Evolutionary conservation across 2,329 filamentous ascomycete species (phyloP).

Genomic region (Stromatinia cepivora): DNA sequence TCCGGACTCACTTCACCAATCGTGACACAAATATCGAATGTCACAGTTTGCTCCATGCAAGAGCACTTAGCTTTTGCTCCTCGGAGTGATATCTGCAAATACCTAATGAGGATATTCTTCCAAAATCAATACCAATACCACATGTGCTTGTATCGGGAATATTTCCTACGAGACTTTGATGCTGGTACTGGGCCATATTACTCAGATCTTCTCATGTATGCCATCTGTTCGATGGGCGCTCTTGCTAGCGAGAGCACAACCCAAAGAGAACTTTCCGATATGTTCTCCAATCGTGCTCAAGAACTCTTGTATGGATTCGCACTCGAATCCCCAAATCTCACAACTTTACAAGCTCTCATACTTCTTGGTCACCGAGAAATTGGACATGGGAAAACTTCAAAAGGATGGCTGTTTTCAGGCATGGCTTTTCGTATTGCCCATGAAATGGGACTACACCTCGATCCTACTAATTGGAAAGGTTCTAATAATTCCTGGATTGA

Average conservation of each 20-base stretch:
- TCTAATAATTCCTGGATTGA: slow-evolving; percentile 45
- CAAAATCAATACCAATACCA: slow-evolving; percentile 50
- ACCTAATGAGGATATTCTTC: slow-evolving; percentile 51
- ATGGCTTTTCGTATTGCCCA: slow-evolving; percentile 54
- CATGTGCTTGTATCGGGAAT: slow-evolving; percentile 53
- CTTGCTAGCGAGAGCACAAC: slow-evolving; percentile 46
- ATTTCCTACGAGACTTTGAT: slow-evolving; percentile 52
- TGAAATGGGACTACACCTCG: slow-evolving; percentile 54
- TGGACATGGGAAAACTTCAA: slow-evolving; percentile 49
- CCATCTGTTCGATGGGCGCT: slow-evolving; percentile 52
- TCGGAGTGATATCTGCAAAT: slow-evolving; percentile 47
- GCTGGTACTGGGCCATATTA: slow-evolving; percentile 50
- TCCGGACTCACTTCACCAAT: background rate
- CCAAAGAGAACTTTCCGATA: slow-evolving; percentile 44
- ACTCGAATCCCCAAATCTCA: slow-evolving; percentile 50
- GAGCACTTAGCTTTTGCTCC: slow-evolving; percentile 43
- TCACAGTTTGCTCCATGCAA: background rate
- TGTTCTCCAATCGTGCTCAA: slow-evolving; percentile 48
- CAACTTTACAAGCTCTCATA: slow-evolving; percentile 49
- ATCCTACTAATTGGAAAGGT: slow-evolving; percentile 52
- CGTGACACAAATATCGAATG: background rate
- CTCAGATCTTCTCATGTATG: slow-evolving; percentile 51
- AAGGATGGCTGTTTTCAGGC: slow-evolving; percentile 53
- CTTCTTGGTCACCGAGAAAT: slow-evolving; percentile 51
- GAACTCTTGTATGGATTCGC: slow-evolving; percentile 48